These are phyloP conservation scores for Pezicula carpinea DNA, from an alignment of 2,329 filamentous ascomycete species.

Conservation along the genomic window DNA sequence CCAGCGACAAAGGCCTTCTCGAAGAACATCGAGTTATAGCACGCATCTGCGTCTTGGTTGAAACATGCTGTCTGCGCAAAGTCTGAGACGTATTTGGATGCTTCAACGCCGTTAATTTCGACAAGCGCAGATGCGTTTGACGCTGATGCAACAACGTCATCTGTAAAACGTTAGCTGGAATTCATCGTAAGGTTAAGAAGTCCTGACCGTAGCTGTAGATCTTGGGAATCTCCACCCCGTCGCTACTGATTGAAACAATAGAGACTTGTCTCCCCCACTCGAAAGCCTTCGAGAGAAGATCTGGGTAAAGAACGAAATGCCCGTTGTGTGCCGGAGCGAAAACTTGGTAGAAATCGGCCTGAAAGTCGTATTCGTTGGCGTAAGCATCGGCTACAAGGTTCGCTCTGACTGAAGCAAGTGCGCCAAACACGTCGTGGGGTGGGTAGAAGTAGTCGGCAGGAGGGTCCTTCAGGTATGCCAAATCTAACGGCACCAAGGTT, in stretches of 20 bases:
- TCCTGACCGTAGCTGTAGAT: slow-evolving; percentile 47
- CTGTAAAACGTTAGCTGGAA: slow-evolving; percentile 4
- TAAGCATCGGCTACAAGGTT: slow-evolving; percentile 39
- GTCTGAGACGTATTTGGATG: slow-evolving; percentile 42
- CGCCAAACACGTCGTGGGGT: slow-evolving; percentile 41
- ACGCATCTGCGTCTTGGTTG: slow-evolving; percentile 36
- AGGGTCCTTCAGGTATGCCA: slow-evolving; percentile 40
- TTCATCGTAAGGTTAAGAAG: neutral
- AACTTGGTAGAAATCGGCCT: slow-evolving; percentile 47
- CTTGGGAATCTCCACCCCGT: slow-evolving; percentile 54
- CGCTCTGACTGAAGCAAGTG: slow-evolving; percentile 39
- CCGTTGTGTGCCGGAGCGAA: slow-evolving; percentile 57
- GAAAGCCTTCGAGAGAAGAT: slow-evolving; percentile 47
- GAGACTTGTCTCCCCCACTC: slow-evolving; percentile 42
- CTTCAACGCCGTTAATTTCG: slow-evolving; percentile 53
- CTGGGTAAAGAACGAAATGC: slow-evolving; percentile 54
- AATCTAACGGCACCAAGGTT: slow-evolving; percentile 15
- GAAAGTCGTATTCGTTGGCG: slow-evolving; percentile 50
- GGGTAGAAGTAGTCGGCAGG: slow-evolving; percentile 46
- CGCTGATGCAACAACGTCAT: slow-evolving; percentile 39
- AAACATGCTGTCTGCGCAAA: slow-evolving; percentile 33
- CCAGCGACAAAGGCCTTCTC: slow-evolving; percentile 24
- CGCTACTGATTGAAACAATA: slow-evolving; percentile 55
- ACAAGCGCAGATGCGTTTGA: slow-evolving; percentile 42
- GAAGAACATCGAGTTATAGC: slow-evolving; percentile 38